These are phyloP conservation scores for Tilletiopsis washingtonensis DNA, from an alignment of 1,284 basidiomycete genomes.

Conservation along the genomic window DNA sequence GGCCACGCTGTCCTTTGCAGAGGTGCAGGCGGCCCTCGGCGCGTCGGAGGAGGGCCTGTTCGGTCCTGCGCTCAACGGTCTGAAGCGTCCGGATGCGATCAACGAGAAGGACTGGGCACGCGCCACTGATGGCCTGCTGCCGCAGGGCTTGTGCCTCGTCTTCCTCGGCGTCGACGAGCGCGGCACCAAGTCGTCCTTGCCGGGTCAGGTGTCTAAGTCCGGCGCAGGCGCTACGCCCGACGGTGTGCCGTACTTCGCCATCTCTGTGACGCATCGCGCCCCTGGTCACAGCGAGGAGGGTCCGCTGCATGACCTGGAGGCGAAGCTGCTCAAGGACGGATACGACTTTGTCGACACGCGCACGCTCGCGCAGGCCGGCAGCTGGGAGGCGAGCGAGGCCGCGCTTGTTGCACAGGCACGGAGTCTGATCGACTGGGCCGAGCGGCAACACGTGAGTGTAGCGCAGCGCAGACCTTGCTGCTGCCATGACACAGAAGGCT, in stretches of 20 bases:
- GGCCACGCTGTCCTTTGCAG: conserved; percentile 37
- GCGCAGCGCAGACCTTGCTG: conserved; percentile 72
- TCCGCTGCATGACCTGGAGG: conserved; percentile 10
- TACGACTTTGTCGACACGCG: conserved; percentile 41
- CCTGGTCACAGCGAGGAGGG: conserved; percentile 2
- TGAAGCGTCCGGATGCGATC: conserved; percentile 2
- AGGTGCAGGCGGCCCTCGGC: conserved; percentile 24
- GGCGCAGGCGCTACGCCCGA: conserved; percentile 12
- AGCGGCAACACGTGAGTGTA: conserved; percentile 18
- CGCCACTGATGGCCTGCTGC: conserved; percentile 24
- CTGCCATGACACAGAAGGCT: conserved; percentile 53
- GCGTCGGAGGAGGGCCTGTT: conserved; percentile 16
- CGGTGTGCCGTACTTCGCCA: conserved; percentile 39
- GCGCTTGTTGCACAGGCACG: conserved; percentile 37
- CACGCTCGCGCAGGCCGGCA: conserved; percentile 17
- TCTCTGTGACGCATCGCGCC: conserved; percentile 32
- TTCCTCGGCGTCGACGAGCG: conserved; percentile 39
- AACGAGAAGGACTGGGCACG: conserved; percentile 16
- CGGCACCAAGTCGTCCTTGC: conserved; percentile 9
- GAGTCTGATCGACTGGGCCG: conserved; percentile 42
- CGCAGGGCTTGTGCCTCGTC: conserved; percentile 25
- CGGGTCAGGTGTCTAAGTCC: conserved; percentile 17
- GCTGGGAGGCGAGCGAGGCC: conserved; percentile 24
- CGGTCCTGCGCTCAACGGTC: conserved; percentile 26
- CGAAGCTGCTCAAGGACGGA: conserved; percentile 12